These are phyloP conservation scores for Brassica rapa DNA, from an alignment of 345 rosid genomes.

Conservation along the genomic window DNA sequence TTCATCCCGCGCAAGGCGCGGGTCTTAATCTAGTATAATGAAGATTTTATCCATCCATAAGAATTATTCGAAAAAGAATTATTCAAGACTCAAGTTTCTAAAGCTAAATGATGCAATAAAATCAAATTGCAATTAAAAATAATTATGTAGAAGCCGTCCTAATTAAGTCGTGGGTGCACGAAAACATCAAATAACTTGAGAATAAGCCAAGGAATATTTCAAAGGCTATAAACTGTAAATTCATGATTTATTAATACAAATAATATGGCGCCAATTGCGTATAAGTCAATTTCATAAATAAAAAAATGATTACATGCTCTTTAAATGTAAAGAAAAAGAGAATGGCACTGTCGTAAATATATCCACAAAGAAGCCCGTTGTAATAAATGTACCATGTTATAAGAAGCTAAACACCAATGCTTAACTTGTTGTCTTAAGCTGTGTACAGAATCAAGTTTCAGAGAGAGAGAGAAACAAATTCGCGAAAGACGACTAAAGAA, in stretches of 20 bases:
- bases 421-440: conserved; percentile 34
- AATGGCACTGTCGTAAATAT: conserved; percentile 33
- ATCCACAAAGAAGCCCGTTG: neutral
- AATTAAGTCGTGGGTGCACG: conserved; percentile 38
- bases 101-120: neutral
- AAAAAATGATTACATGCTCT: conserved; percentile 3
- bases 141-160: conserved; percentile 11
- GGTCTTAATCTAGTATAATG: neutral
- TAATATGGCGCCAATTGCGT: conserved; percentile 2
- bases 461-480: neutral
- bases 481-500: neutral
- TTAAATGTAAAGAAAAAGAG: neutral
- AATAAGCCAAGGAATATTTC: conserved; percentile 35
- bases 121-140: neutral
- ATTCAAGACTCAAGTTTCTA: neutral
- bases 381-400: conserved; percentile 15
- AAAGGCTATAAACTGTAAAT: conserved; percentile 9
- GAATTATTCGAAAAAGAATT: neutral
- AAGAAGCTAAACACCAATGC: conserved; percentile 34
- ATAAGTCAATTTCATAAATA: neutral
- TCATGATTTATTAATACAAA: neutral
- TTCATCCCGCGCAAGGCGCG: no score
- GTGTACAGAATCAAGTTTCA: conserved; percentile 27
- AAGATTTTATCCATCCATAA: neutral
- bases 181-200: conserved; percentile 26